These are phyloP conservation scores for Candida insectorum DNA, from an alignment of 805 yeast genomes.

Conservation along the genomic window DNA sequence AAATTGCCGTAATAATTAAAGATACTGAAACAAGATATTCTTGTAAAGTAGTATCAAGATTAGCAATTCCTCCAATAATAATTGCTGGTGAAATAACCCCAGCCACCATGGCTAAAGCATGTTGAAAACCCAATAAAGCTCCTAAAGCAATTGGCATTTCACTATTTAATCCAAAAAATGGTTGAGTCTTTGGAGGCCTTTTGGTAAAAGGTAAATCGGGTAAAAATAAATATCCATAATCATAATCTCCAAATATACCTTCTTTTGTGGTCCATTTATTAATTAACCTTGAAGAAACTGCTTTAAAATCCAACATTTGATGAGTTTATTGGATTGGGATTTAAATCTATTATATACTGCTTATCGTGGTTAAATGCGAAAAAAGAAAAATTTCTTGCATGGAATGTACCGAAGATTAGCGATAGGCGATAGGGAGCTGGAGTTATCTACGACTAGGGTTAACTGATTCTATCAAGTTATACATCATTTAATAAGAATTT, in stretches of 20 bases:
- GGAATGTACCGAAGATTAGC: not conserved
- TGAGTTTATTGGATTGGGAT: not conserved
- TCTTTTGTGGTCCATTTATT: conserved; percentile 66
- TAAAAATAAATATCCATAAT: conserved; percentile 73
- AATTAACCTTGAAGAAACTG: conserved; percentile 17
- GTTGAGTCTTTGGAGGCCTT: conserved; percentile 52
- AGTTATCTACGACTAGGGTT: too few species aligned
- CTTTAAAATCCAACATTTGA: conserved; percentile 8
- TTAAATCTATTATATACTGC: too few species aligned
- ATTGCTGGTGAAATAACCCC: conserved; percentile 86
- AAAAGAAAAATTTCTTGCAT: too few species aligned
- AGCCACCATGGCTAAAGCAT: conserved; percentile 85
- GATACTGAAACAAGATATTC: conserved; percentile 38
- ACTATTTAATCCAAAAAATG: conserved; percentile 77
- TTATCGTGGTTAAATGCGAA: not conserved
- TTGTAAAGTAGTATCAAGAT: conserved; percentile 43
- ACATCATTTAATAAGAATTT: too few species aligned
- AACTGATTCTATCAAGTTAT: too few species aligned
- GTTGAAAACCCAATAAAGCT: conserved; percentile 79
- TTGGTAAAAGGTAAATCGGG: conserved; percentile 72
- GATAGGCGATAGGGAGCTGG: not conserved
- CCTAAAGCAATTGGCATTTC: conserved; percentile 83
- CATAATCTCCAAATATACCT: conserved; percentile 85
- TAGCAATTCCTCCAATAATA: conserved; percentile 61
- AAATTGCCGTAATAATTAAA: conserved; percentile 42